These are phyloP conservation scores for Rhododendron molle DNA, from an alignment of 148 eudicot genomes.

Conservation along the genomic window DNA sequence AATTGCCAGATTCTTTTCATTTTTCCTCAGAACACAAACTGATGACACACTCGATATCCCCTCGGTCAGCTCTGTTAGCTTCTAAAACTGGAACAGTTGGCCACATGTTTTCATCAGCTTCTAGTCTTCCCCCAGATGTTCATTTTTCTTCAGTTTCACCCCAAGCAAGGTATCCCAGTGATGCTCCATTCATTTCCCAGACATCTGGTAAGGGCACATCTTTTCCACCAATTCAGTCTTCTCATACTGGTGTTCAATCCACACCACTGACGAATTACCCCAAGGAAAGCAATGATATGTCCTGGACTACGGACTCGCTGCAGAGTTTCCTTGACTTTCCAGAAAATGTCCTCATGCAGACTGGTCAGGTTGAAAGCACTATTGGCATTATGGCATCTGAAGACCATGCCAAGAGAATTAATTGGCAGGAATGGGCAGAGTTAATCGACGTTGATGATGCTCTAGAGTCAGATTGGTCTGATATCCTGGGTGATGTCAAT, in stretches of 20 bases:
- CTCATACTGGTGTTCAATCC: neutral
- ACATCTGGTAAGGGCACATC: conserved; percentile 24
- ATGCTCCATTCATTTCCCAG: conserved; percentile 37
- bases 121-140: conserved; percentile 36
- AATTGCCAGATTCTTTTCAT: neutral
- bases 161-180: conserved; percentile 25
- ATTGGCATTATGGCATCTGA: conserved; percentile 33
- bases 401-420: conserved; percentile 36
- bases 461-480: conserved; percentile 61
- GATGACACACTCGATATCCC: conserved; percentile 21
- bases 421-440: conserved; percentile 68
- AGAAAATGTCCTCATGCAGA: conserved; percentile 23
- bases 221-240: conserved; percentile 16
- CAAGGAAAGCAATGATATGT: conserved; percentile 41
- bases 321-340: conserved; percentile 59
- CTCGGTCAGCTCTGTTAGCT: conserved; percentile 25
- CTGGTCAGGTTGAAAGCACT: conserved; percentile 42
- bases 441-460: conserved; percentile 47
- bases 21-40: conserved; percentile 19
- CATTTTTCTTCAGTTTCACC: conserved; percentile 35
- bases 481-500: conserved; percentile 46
- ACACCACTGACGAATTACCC: conserved; percentile 16
- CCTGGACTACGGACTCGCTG: conserved; percentile 58
- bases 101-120: conserved; percentile 32
- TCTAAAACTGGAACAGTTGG: conserved; percentile 34